A percentile compares a stretch with the other conserved stretches of the same genome.
These are phyloP conservation scores for Setaria viridis DNA, from an alignment of 202 grass and related monocot genomes.

Conservation along the genomic window DNA sequence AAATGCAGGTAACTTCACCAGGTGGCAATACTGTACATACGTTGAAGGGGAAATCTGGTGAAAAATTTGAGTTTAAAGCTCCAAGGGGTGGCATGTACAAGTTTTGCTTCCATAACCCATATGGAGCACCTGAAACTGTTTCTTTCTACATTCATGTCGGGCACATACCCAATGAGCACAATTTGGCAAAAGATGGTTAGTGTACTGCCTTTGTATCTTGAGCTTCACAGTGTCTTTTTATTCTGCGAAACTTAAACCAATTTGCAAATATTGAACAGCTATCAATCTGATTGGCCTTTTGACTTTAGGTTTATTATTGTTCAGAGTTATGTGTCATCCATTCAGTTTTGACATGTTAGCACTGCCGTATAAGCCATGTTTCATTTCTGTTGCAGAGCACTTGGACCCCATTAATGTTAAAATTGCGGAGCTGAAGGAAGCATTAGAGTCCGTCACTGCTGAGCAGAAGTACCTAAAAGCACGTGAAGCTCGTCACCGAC, in stretches of 20 bases:
- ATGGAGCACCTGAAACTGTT: conserved; percentile 92
- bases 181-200: conserved; percentile 98
- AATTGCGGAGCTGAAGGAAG: conserved; percentile 95
- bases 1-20: conserved; percentile 80
- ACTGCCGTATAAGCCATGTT: not conserved
- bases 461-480: conserved; percentile 98
- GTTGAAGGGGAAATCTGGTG: conserved; percentile 90
- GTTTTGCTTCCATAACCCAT: conserved; percentile 97
- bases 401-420: conserved; percentile 99
- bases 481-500: conserved; percentile 85
- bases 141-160: conserved; percentile 99
- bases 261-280: not conserved
- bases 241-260: not conserved
- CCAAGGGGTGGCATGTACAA: conserved; percentile 99
- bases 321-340: conserved; percentile 13
- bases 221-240: conserved; percentile 11
- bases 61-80: conserved; percentile 98
- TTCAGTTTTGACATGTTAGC: conserved; percentile 11
- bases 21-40: conserved; percentile 80
- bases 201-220: conserved; percentile 42
- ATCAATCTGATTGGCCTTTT: conserved; percentile 6
- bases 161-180: conserved; percentile 97
- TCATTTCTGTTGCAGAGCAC: conserved; percentile 69
- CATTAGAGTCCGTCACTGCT: conserved; percentile 87
- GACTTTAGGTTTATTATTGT: not conserved